Evolutionary conservation across 2,329 filamentous ascomycete genomes (phyloP).

Genomic region (Didymella pinodella): DNA sequence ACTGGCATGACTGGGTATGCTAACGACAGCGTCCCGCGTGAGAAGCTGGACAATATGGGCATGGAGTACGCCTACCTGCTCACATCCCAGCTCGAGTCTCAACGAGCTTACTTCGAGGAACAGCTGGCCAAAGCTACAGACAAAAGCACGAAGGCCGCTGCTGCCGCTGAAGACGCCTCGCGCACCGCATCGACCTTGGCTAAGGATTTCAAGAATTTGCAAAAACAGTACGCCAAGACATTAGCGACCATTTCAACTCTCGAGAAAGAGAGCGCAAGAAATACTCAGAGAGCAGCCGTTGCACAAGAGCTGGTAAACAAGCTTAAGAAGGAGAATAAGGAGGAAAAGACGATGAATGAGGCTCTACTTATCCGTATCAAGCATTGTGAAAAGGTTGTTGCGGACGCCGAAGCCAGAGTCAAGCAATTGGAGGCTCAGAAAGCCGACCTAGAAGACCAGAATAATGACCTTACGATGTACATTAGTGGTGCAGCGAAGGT

Average conservation of each 20-base stretch:
- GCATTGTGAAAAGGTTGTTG: conserved; percentile 68
- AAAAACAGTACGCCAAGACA: conserved; percentile 60
- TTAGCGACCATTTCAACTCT: conserved; percentile 69
- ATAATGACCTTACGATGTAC: conserved; percentile 86
- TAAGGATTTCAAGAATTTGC: conserved; percentile 61
- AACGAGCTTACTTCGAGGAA: conserved; percentile 93
- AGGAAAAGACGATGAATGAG: conserved; percentile 86
- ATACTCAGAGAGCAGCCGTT: conserved; percentile 66
- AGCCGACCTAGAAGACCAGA: conserved; percentile 81
- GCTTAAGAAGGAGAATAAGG: conserved; percentile 77
- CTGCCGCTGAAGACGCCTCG: conserved; percentile 69
- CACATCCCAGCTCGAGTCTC: conserved; percentile 89
- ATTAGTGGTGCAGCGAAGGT: conserved; percentile 85
- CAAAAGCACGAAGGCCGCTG: conserved; percentile 79
- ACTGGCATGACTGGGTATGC: conserved; percentile 55
- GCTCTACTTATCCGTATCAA: conserved; percentile 84
- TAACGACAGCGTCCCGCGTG: conserved; percentile 74
- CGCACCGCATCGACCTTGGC: conserved; percentile 59
- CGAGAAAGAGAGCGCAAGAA: conserved; percentile 73
- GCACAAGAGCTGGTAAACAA: conserved; percentile 78
- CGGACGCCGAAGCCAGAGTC: conserved; percentile 60
- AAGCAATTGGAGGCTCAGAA: conserved; percentile 61
- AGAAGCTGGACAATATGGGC: conserved; percentile 79
- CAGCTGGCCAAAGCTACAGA: conserved; percentile 87
- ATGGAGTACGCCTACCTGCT: conserved; percentile 95